Evolutionary conservation across 2,329 filamentous ascomycete genomes (phyloP), one percentile per base, ranked within the genome.

Genomic region (Scytalidium lignicola): DNA sequence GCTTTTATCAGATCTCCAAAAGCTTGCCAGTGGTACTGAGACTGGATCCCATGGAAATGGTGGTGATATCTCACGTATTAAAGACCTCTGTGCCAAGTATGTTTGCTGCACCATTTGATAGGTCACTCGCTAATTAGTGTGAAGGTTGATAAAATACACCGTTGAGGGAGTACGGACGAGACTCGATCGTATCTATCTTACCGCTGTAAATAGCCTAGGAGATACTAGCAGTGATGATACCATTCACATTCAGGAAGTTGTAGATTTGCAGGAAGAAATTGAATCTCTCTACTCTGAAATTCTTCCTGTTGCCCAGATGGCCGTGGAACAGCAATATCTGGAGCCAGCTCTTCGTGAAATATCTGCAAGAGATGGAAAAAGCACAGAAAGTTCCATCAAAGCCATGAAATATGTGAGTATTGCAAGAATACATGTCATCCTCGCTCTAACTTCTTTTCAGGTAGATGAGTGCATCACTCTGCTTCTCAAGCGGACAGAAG

Each of bases 211-310:
- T 2, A 55, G 55, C n/a, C 43, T 37, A 20, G 20, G 21, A 19
- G 37, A 44, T 29, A 18, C 32, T 15, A 50, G 48, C 23, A 26
- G 29, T 23, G 47, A 52, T 28, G 47, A 53, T 6, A 46, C 39
- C n/a, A 13, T 5, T 17, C 6, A n/a, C 32, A 44, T 32, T 8
- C 54, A 55, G 47, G 76, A 80, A 44, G 71, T 76, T 9, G 68
- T 67, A 13, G 71, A 74, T 3, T 62, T 86, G 2, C 77, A 83
- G 57, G 76, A 78, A 26, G 85, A 88, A 59, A 70, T 89, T 1
- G 82, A 87, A 55, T 86, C 83, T 3, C 70, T 89, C 2, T 84
- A 86, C 56, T 71, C 82, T 0, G 86, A 89, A 60, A 82, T 89
- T 39, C 69, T 85, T 0, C 80, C 84, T 0, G 81, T 89, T 2